A percentile compares a stretch with the other conserved stretches of the same genome.
phyloP scores from a whole-genome alignment of 176 grass and related monocot species.

The Aegilops umbellulata region DNA sequence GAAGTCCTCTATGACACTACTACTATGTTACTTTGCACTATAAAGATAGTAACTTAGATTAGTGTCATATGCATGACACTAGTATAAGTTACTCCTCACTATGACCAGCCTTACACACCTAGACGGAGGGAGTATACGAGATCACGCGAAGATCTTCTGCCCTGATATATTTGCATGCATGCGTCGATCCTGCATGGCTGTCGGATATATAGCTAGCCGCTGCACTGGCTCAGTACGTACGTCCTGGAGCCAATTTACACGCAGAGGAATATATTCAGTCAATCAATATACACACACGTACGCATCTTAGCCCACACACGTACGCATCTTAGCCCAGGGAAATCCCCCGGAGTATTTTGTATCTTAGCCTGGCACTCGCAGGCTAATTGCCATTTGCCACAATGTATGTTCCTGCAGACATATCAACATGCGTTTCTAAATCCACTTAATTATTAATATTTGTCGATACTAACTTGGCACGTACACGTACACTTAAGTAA shows the following conservation, averaged over 20 bases:
- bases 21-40: too few relatives aligned
- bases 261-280: background rate
- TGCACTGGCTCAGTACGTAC: background rate
- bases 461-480: background rate
- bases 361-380: background rate
- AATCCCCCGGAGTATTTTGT: background rate
- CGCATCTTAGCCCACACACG: background rate
- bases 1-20: too few relatives aligned
- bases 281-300: background rate
- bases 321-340: background rate
- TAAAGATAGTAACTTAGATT: too few relatives aligned
- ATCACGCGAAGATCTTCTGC: conserved; percentile 27
- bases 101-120: too few relatives aligned
- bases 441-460: too few relatives aligned
- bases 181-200: background rate
- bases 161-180: background rate
- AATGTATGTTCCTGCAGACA: background rate
- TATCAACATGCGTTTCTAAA: background rate
- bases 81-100: too few relatives aligned
- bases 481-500: background rate
- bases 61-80: too few relatives aligned
- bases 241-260: background rate
- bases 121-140: too few relatives aligned
- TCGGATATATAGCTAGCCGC: background rate
- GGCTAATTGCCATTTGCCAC: background rate